These are phyloP conservation scores for Penicillium brevicompactum DNA, from an alignment of 2,329 filamentous ascomycete genomes.

Conservation along the genomic window DNA sequence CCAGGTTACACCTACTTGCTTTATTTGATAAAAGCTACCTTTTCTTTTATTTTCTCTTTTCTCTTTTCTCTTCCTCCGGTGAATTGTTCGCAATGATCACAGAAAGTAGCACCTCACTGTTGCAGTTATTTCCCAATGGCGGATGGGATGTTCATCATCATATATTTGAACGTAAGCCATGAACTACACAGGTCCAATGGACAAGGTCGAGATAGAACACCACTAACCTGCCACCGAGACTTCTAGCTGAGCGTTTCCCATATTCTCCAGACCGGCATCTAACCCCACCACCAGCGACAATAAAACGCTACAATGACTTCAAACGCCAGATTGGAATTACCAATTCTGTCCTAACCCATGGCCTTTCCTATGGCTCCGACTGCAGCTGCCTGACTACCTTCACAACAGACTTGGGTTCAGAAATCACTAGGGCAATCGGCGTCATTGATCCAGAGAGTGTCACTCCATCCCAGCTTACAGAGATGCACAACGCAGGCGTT, in stretches of 20 bases:
- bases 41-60: neutral
- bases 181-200: neutral
- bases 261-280: slow-evolving; percentile 30
- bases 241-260: slow-evolving; percentile 23
- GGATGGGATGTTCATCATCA: slow-evolving; percentile 39
- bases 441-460: slow-evolving; percentile 34
- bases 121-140: slow-evolving; percentile 29
- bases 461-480: slow-evolving; percentile 21
- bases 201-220: neutral
- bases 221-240: neutral
- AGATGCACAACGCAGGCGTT: slow-evolving; percentile 32
- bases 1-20: neutral
- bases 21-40: too few species aligned
- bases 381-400: slow-evolving; percentile 37
- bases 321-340: slow-evolving; percentile 31
- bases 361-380: slow-evolving; percentile 42
- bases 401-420: slow-evolving; percentile 27
- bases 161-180: slow-evolving; percentile 36
- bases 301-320: slow-evolving; percentile 28
- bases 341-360: slow-evolving; percentile 40
- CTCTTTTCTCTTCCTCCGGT: neutral
- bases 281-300: slow-evolving; percentile 31
- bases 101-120: neutral
- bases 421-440: slow-evolving; percentile 31
- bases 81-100: neutral